Base-by-base conservation (phyloP, 495 filamentous ascomycete species). In the Tetracladium marchalianum region DNA sequence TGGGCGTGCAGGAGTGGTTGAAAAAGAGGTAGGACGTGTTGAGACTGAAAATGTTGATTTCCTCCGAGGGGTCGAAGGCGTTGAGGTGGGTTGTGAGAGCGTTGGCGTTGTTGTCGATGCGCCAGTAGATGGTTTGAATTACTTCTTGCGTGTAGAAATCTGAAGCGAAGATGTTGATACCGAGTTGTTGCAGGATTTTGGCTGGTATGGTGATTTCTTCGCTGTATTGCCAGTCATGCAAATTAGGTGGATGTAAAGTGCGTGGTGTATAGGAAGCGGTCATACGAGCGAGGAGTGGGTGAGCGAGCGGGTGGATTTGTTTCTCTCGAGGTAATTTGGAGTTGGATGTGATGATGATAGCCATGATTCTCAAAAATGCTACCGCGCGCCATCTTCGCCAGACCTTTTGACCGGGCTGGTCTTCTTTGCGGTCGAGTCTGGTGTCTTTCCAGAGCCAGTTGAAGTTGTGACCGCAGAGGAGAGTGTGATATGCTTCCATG, bases 11-110 rank as follows among this genome's bases (percentile, higher is more conserved):
- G 11, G 31, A 39, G 36, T 57, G 54, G 40, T 57, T 57, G 27
- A 57, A 49, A 36, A 57, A 57, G 0, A 57, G 35, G 16, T 53
- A 57, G 12, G 47, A 44, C 4, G 47, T 43, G 36, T 46, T 53
- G 12, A 57, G 16, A 10, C 12, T 7, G 22, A 27, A 27, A 7
- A 27, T 27, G n/a, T 24, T 42, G 10, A 50, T 41, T 32, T 45
- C 44, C n/a, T 35, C 35, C 39, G 34, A 43, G 22, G 43, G 39
- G 7, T 27, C 22, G 22, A 3, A 7, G 3, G 3, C 3, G 22
- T 27, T 27, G 22, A 27, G 22, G 22, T 27, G 22, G 22, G 22
- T 27, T 9, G 17, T 36, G n/a, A 52, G 32, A 16, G 33, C 33
- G 0, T 38, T 19, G 1, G 51, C 46, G 24, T 57, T 57, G 19